Base-by-base conservation (phyloP, 441 rosid genomes). In the Gossypium schwendimanii region DNA sequence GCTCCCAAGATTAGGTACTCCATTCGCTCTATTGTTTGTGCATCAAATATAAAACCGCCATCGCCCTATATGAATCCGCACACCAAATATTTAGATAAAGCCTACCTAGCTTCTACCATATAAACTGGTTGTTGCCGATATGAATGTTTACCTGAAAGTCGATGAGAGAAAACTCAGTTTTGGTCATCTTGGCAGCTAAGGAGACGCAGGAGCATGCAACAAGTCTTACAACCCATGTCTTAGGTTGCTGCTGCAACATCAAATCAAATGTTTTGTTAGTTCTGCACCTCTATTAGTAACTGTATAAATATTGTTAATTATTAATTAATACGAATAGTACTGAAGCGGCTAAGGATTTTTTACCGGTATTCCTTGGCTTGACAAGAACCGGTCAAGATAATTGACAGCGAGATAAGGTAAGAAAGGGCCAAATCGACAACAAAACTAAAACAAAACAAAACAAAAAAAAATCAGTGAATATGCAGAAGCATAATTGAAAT, bases 381-480 rank as follows among this genome's bases (percentile, higher is more conserved):
- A 81, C 58, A 91, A 69, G 82, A 87, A 89, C 57, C 97, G 85
- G 77, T 91, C 97, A 47, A 91, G 81, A 79, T 91, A 91, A 75
- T 88, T 89, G 44, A 85, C 85, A 9, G 95, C 91, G 62, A 91
- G 90, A 71, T 89, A 89, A 12, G 87, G 79, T 66, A 85, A 54
- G 73, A 84, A 75, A 0, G 83, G 86, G 47, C 85, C 89, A 59
- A 75, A 69, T 45, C 67, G 53, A 76, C 75, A 52, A 74, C 79
- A 84, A 20, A 78, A 31, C 87, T 81, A 83, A 74, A 73, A 69
- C 57, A 52, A 11, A 72, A 7, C 49, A 17, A 12, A 41, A 31
- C 7, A 45, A 26, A 26, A 2, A 3, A 26, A 26, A 26, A 0
- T 26, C 24, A 26, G 0, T 36, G 11, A 1, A 1, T 11, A 21